phyloP scores from a whole-genome alignment of 176 grass and related monocot species.

The Pharus latifolius region DNA sequence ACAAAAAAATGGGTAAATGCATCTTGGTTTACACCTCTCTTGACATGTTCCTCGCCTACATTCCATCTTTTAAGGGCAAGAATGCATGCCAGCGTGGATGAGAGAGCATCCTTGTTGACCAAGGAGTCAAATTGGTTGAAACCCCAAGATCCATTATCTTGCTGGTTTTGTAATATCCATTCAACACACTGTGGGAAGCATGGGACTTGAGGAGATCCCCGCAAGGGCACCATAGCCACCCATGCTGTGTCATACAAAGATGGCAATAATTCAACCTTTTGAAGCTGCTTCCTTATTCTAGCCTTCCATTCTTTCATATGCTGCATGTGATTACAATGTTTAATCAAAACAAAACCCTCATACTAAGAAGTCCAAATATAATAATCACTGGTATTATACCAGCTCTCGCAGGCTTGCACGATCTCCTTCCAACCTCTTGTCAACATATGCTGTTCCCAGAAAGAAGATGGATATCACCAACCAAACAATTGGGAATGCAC shows the following conservation, averaged over 20 bases:
- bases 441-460: neutral
- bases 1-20: neutral
- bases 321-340: slow-evolving; percentile 10
- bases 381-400: too few relatives aligned
- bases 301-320: slow-evolving; percentile 8
- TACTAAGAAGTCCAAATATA: neutral
- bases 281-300: slow-evolving; percentile 55
- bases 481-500: neutral
- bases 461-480: too few relatives aligned
- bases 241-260: slow-evolving; percentile 78
- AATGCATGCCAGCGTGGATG: slow-evolving; percentile 45
- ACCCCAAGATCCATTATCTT: slow-evolving; percentile 49
- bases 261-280: neutral
- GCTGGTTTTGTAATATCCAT: slow-evolving; percentile 56
- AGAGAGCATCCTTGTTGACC: slow-evolving; percentile 30
- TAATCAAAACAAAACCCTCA: neutral
- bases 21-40: slow-evolving; percentile 22
- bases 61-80: slow-evolving; percentile 51
- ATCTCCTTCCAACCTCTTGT: neutral
- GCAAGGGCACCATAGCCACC: slow-evolving; percentile 56
- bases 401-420: neutral
- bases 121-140: neutral
- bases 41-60: slow-evolving; percentile 30
- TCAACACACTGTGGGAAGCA: slow-evolving; percentile 39
- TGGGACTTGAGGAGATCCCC: neutral